A percentile compares a stretch with the other conserved stretches of the same genome.
These are phyloP conservation scores for Aspergillus proliferans DNA, from an alignment of 2,329 filamentous ascomycete species.

Conservation along the genomic window DNA sequence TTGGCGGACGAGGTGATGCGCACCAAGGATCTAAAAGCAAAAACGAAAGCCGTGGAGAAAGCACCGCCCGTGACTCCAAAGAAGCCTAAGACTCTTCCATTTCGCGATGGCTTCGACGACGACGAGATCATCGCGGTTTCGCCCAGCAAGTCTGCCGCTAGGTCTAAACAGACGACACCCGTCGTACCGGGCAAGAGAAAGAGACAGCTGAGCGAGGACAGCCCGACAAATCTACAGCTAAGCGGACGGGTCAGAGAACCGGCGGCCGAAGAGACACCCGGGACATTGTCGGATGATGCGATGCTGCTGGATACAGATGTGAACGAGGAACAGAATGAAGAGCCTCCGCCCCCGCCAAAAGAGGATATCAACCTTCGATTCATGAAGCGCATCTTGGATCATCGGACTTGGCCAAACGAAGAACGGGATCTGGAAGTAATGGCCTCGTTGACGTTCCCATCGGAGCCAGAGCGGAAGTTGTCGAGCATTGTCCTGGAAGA, in stretches of 20 bases:
- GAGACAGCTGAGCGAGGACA: slow-evolving; percentile 46
- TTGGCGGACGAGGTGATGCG: slow-evolving; percentile 50
- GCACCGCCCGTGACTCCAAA: slow-evolving; percentile 45
- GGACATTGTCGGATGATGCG: slow-evolving; percentile 16
- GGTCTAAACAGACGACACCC: slow-evolving; percentile 49
- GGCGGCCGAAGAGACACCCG: slow-evolving; percentile 24
- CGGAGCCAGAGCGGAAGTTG: slow-evolving; percentile 42
- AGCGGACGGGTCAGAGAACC: slow-evolving; percentile 20
- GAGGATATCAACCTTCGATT: slow-evolving; percentile 31
- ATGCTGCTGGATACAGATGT: slow-evolving; percentile 1
- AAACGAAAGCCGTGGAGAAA: slow-evolving; percentile 29
- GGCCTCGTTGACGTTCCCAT: slow-evolving; percentile 48
- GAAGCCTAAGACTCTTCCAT: slow-evolving; percentile 42
- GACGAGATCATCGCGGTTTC: slow-evolving; percentile 52
- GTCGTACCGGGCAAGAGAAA: slow-evolving; percentile 55
- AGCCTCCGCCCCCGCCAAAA: slow-evolving; percentile 17
- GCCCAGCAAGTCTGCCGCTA: slow-evolving; percentile 45
- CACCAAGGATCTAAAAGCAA: slow-evolving; percentile 37
- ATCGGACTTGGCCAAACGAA: slow-evolving; percentile 44
- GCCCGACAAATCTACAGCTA: slow-evolving; percentile 45
- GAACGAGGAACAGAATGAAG: slow-evolving; percentile 17
- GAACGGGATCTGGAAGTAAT: slow-evolving; percentile 52
- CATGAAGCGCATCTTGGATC: slow-evolving; percentile 51
- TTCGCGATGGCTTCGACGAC: slow-evolving; percentile 60
- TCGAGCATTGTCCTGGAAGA: slow-evolving; percentile 51